A percentile compares a stretch with the other conserved stretches of the same genome.
These are phyloP conservation scores for Keqinozyma sinolaborantium DNA, from an alignment of 1,139 yeast genomes.

Conservation along the genomic window DNA sequence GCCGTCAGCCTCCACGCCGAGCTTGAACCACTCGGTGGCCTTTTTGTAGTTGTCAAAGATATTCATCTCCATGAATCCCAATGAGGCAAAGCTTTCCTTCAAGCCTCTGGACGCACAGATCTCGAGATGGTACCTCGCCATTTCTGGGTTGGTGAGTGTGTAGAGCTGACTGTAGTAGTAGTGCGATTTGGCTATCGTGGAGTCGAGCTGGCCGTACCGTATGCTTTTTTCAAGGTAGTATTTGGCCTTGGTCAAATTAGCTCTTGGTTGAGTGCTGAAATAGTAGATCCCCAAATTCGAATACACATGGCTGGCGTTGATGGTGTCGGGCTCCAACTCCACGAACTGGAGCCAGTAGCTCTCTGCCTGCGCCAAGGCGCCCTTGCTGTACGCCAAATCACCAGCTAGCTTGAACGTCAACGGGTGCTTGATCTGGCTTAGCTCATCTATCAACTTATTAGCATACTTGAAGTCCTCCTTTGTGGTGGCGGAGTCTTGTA, in stretches of 20 bases:
- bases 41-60: constrained; percentile 51
- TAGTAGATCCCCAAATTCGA: constrained; percentile 65
- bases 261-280: constrained; percentile 31
- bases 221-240: constrained; percentile 60
- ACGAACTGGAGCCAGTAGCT: constrained; percentile 61
- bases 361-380: constrained; percentile 48
- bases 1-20: constrained; percentile 64
- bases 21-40: constrained; percentile 79
- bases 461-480: constrained; percentile 63
- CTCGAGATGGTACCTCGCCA: constrained; percentile 69
- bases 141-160: constrained; percentile 50
- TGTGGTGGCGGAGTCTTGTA: constrained; percentile 29
- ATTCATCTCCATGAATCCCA: constrained; percentile 77
- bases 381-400: constrained; percentile 56
- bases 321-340: constrained; percentile 49
- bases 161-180: constrained; percentile 73
- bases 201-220: constrained; percentile 52
- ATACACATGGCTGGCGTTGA: constrained; percentile 70
- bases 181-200: constrained; percentile 62
- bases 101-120: constrained; percentile 75
- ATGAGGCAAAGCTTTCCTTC: constrained; percentile 66
- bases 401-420: constrained; percentile 71
- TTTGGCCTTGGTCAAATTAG: constrained; percentile 52
- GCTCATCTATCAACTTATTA: constrained; percentile 52
- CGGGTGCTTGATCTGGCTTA: constrained; percentile 65